These are phyloP conservation scores for Backusella sp. DNA, from an alignment of 192 early-diverging fungal genomes.

Conservation along the genomic window DNA sequence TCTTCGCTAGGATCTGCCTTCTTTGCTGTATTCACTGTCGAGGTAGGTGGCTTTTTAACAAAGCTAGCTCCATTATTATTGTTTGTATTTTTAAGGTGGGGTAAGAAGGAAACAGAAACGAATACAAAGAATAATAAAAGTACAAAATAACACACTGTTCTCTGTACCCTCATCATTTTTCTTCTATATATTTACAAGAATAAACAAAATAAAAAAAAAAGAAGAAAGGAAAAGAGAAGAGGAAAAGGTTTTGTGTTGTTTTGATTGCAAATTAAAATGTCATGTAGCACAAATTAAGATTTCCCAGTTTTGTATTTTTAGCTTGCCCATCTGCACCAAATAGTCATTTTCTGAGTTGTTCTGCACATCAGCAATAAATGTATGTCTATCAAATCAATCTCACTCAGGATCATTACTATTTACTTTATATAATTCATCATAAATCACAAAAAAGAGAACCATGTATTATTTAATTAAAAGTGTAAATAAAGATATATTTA, in stretches of 20 bases:
- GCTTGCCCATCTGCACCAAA: not conserved
- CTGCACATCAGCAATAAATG: not conserved
- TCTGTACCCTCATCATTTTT: slow-evolving; percentile 13
- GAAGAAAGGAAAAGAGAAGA: not conserved
- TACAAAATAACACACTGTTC: not conserved
- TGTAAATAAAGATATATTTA: not conserved
- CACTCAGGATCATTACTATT: not conserved
- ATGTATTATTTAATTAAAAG: not conserved
- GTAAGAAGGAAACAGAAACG: not conserved
- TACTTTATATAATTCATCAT: not conserved
- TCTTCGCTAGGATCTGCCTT: slow-evolving; percentile 4
- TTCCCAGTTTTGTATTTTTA: slow-evolving; percentile 2
- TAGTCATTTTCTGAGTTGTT: not conserved
- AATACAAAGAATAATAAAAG: slow-evolving; percentile 9
- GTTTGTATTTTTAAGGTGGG: not conserved
- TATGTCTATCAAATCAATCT: not conserved
- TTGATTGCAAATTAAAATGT: slow-evolving; percentile 1
- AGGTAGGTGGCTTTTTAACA: not conserved
- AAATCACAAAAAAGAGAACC: not conserved
- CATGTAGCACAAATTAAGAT: not conserved
- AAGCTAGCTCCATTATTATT: not conserved
- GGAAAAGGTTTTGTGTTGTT: not conserved
- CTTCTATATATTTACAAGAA: slow-evolving; percentile 1
- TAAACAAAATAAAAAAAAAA: not conserved
- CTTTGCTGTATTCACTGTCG: not conserved